Percentiles rank a stretch among this genome's conserved stretches.
These are phyloP conservation scores for Boletus sp. DNA, from an alignment of 768 basidiomycete species.

Conservation along the genomic window DNA sequence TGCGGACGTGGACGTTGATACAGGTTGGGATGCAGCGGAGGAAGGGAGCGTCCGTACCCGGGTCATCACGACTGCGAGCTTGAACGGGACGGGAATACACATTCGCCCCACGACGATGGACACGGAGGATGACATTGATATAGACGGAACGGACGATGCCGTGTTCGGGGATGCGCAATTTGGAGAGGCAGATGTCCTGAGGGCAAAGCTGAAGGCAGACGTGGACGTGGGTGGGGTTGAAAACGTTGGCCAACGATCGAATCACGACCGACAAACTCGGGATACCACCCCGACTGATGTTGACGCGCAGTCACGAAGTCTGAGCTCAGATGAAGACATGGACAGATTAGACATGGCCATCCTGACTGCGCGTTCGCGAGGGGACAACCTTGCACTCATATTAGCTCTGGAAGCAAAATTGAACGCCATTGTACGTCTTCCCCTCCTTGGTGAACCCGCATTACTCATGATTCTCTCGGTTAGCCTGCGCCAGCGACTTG, in stretches of 20 bases:
- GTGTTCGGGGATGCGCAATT: slow-evolving; percentile 73
- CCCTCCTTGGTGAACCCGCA: slow-evolving; percentile 29
- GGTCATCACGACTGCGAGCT: slow-evolving; percentile 35
- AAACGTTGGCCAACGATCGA: slow-evolving; percentile 9
- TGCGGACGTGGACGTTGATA: slow-evolving; percentile 32
- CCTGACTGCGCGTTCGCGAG: slow-evolving; percentile 45
- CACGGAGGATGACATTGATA: slow-evolving; percentile 76
- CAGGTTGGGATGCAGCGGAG: slow-evolving; percentile 38
- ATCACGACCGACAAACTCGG: slow-evolving; percentile 38
- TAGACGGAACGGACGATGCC: slow-evolving; percentile 73
- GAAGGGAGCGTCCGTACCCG: slow-evolving; percentile 42
- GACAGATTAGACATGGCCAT: slow-evolving; percentile 52
- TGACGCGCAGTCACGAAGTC: background rate
- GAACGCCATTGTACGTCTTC: slow-evolving; percentile 48
- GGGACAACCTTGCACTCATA: slow-evolving; percentile 49
- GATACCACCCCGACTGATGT: background rate
- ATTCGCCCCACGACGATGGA: slow-evolving; percentile 57
- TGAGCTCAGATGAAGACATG: slow-evolving; percentile 31
- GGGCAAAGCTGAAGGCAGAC: slow-evolving; percentile 35
- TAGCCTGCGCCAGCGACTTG: slow-evolving; percentile 42
- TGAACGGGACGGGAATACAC: slow-evolving; percentile 67
- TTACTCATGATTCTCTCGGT: slow-evolving; percentile 14
- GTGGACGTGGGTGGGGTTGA: slow-evolving; percentile 14
- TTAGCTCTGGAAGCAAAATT: slow-evolving; percentile 62
- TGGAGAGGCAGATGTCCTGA: slow-evolving; percentile 66